Percentiles rank a stretch among this genome's conserved stretches.
These are phyloP conservation scores for Calonectria fujianensis DNA, from an alignment of 2,329 filamentous ascomycete genomes.

Conservation along the genomic window DNA sequence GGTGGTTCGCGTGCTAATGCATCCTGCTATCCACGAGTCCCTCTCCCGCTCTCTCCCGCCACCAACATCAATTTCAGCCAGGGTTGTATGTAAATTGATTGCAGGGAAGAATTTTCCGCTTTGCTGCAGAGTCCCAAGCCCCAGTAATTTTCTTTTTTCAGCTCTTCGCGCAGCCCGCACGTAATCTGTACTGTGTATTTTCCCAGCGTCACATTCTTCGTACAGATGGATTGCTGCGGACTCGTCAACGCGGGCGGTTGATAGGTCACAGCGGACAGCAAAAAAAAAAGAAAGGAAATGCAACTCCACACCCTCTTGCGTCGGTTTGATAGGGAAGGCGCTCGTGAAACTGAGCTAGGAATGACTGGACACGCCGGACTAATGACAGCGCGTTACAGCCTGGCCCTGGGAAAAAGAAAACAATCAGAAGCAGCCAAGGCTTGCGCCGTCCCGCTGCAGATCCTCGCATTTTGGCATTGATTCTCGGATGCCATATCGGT, in stretches of 20 bases:
- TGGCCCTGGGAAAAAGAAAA: slow-evolving; percentile 1
- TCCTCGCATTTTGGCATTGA: slow-evolving; percentile 17
- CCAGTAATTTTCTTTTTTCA: slow-evolving; percentile 3
- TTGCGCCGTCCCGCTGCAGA: slow-evolving; percentile 23
- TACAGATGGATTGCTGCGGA: slow-evolving; percentile 11
- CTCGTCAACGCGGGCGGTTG: slow-evolving; percentile 2
- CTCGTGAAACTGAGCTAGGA: slow-evolving; percentile 14
- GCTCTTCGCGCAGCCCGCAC: not conserved
- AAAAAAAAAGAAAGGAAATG: slow-evolving; percentile 18
- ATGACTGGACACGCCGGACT: slow-evolving; percentile 13
- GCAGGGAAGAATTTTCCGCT: not conserved
- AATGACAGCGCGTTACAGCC: slow-evolving; percentile 18
- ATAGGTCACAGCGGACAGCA: slow-evolving; percentile 15
- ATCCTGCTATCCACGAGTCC: slow-evolving; percentile 13
- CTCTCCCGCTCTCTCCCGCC: slow-evolving; percentile 4
- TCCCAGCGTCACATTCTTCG: slow-evolving; percentile 17
- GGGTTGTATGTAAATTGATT: slow-evolving; percentile 19
- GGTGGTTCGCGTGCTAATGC: slow-evolving; percentile 14
- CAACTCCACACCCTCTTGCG: not conserved
- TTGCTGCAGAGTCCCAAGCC: not conserved
- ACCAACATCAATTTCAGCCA: slow-evolving; percentile 13
- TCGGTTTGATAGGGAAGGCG: slow-evolving; percentile 8
- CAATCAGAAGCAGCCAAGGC: not conserved
- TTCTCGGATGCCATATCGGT: slow-evolving; percentile 2
- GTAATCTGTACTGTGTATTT: too few species aligned